Evolutionary conservation across 371 early-diverging fungal species (phyloP), one percentile per base, ranked within the genome.

Genomic region (Catenaria anguillulae): DNA sequence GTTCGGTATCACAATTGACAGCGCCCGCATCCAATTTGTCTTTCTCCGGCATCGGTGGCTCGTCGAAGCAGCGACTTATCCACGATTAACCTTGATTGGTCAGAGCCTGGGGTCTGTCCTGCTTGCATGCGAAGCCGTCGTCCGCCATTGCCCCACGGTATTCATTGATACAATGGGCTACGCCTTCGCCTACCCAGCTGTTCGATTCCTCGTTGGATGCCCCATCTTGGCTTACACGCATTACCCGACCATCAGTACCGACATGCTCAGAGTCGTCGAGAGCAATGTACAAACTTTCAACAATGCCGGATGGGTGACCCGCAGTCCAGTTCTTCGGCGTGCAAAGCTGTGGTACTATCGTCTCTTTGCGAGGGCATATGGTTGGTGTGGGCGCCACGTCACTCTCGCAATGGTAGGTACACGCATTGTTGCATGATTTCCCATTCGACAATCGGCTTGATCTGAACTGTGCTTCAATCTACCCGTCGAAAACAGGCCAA

Each of bases 91-190:
- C 0, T 69, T 97, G 58, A 68, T 95, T 10, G 76, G 84, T 17
- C 96, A 95, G 66, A 89, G 88, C 66, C 60, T 94, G 5, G 93
- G 86, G 12, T 90, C 93, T 0, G 66, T 87, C 2, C 29, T 83
- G 19, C 71, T 90, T 31, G 92, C 80, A 0, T 80, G 71, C 65
- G 91, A 95, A 69, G 93, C 91, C 0, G 61, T 40, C 10, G 17
- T 40, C 40, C 40, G 17, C 10, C n/a, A n/a, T n/a, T n/a, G n/a
- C n/a, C n/a, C n/a, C n/a, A n/a, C n/a, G n/a, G n/a, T n/a, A n/a
- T n/a, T n/a, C n/a, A 15, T 67, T 87, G 94, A 97, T 65, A 90
- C 96, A 0, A 84, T 93, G 75, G 98, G 98, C 31, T 92, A 86
- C 67, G 93, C 93, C 15, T 95, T 96, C 64, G 87, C 87, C 1